These are phyloP conservation scores for Fusarium penzigii DNA, from an alignment of 2,329 filamentous ascomycete species.

Conservation along the genomic window DNA sequence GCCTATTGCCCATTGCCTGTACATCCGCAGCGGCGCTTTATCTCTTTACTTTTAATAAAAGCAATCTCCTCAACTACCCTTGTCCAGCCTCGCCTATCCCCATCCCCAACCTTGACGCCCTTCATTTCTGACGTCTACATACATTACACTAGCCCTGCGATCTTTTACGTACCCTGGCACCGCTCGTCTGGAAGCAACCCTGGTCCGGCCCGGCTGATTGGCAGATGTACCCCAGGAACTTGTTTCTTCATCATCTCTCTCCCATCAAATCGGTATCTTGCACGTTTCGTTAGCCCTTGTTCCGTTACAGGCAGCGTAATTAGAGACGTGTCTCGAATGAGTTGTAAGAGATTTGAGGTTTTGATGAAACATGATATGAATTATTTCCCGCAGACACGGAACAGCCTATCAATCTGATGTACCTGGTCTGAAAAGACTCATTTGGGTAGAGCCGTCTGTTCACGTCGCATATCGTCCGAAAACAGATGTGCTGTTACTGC, in stretches of 20 bases:
- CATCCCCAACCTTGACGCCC: too few relatives aligned
- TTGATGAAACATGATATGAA: slow-evolving; percentile 27
- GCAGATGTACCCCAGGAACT: slow-evolving; percentile 26
- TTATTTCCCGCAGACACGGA: not conserved
- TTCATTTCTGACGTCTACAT: too few relatives aligned
- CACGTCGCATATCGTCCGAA: slow-evolving; percentile 8
- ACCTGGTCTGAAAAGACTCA: too few relatives aligned
- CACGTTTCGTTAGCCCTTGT: slow-evolving; percentile 26
- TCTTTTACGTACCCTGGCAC: slow-evolving; percentile 6
- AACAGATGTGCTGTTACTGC: slow-evolving; percentile 15
- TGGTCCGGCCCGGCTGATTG: slow-evolving; percentile 26
- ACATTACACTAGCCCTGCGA: too few relatives aligned
- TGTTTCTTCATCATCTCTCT: slow-evolving; percentile 25
- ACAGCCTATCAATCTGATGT: slow-evolving; percentile 2
- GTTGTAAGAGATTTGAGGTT: slow-evolving; percentile 9
- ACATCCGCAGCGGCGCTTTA: too few relatives aligned
- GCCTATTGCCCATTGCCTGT: too few relatives aligned
- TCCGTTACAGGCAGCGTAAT: slow-evolving; percentile 15
- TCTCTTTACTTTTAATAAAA: too few relatives aligned
- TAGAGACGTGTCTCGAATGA: slow-evolving; percentile 15
- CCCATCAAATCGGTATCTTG: slow-evolving; percentile 29
- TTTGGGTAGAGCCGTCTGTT: too few relatives aligned
- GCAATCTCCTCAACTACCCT: too few relatives aligned
- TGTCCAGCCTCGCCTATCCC: too few relatives aligned
- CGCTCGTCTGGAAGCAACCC: slow-evolving; percentile 24